phyloP scores from a whole-genome alignment of 176 grass and related monocot genomes.

The Carex cristatella region DNA sequence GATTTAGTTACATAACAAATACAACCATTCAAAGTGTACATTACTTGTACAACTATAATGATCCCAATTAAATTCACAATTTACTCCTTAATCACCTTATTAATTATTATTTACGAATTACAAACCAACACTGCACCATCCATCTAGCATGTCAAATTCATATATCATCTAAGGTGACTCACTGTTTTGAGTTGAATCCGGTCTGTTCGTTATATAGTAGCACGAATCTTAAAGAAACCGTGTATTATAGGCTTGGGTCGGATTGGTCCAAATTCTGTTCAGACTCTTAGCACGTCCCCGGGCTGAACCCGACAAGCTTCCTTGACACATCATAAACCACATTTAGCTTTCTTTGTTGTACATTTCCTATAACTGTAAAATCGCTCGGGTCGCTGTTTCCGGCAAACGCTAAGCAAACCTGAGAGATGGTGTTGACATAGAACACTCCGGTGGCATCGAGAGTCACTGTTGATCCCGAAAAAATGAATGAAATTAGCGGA shows the following conservation, averaged over 20 bases:
- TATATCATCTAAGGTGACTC: too few species aligned
- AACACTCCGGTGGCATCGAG: constrained; percentile 52
- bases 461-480: constrained; percentile 36
- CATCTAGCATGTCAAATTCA: too few species aligned
- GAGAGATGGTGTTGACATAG: constrained; percentile 31
- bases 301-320: constrained; percentile 48
- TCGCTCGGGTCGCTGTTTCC: constrained; percentile 26
- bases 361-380: constrained; percentile 54
- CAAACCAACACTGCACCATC: background rate
- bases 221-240: too few species aligned
- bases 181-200: too few species aligned
- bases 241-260: too few species aligned
- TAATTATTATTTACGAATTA: background rate
- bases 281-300: constrained; percentile 24
- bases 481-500: constrained; percentile 43
- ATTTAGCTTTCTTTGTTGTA: constrained; percentile 63
- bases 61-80: background rate
- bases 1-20: background rate
- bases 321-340: constrained; percentile 57
- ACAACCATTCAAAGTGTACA: background rate
- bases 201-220: too few species aligned
- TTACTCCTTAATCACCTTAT: background rate
- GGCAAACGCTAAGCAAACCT: constrained; percentile 67
- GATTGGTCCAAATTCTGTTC: too few species aligned
- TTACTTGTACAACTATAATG: background rate